Conservation (phyloP, 805 yeast genomes). For the Tetrapisispora namnaoensis region DNA sequence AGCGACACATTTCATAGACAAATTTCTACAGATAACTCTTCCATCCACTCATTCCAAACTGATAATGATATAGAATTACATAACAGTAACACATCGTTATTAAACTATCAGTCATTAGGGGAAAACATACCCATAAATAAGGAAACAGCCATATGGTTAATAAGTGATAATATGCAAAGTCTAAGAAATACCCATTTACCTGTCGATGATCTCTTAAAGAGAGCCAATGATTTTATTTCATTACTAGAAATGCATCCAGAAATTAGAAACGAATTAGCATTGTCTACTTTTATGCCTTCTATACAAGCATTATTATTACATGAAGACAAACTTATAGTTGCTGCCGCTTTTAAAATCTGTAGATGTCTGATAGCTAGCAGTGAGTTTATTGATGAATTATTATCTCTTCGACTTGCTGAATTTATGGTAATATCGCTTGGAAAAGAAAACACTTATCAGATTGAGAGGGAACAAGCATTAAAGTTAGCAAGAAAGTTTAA, state of each 20-base stretch:
- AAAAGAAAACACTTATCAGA: constrained; percentile 41
- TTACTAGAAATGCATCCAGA: constrained; percentile 48
- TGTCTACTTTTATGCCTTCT: constrained; percentile 45
- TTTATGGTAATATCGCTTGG: constrained; percentile 57
- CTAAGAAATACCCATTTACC: constrained; percentile 22
- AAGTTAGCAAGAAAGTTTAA: constrained; percentile 57
- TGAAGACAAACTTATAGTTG: constrained; percentile 50
- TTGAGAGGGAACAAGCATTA: constrained; percentile 71
- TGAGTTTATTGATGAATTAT: constrained; percentile 45
- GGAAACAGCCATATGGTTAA: constrained; percentile 29
- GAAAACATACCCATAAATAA: constrained; percentile 5
- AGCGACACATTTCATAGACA: background rate
- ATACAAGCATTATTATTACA: constrained; percentile 53
- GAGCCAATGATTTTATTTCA: constrained; percentile 56
- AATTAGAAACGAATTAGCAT: constrained; percentile 53
- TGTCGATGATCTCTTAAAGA: constrained; percentile 31
- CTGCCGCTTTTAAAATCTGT: constrained; percentile 67
- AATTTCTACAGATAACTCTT: background rate
- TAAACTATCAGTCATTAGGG: background rate
- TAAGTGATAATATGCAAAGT: constrained; percentile 29
- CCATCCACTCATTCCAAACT: background rate
- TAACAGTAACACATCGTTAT: background rate
- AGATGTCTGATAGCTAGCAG: constrained; percentile 50
- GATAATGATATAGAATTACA: background rate
- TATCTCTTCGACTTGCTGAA: constrained; percentile 48